Percentiles rank a stretch among this genome's conserved stretches.
Evolutionary conservation across 345 rosid species (phyloP).

Genomic region (Gossypium australe): DNA sequence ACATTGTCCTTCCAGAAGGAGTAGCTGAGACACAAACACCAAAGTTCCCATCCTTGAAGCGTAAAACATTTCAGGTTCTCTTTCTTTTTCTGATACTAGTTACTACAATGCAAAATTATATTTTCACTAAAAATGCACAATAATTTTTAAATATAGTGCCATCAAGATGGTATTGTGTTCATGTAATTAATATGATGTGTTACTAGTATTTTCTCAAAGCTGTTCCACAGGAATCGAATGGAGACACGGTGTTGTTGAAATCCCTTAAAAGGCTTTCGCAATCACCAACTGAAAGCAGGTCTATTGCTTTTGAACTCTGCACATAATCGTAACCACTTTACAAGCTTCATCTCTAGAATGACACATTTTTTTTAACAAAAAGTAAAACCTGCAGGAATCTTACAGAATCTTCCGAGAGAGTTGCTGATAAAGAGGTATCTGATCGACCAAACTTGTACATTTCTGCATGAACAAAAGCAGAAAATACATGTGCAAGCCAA

Average conservation of each 20-base stretch:
- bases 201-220: not conserved
- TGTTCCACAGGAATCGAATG: slow-evolving; percentile 43
- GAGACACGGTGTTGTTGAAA: slow-evolving; percentile 25
- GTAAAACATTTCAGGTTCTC: slow-evolving; percentile 63
- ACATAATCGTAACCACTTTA: slow-evolving; percentile 5
- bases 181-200: not conserved
- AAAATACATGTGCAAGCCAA: not conserved
- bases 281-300: slow-evolving; percentile 67
- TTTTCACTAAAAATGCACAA: not conserved
- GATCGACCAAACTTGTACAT: slow-evolving; percentile 5
- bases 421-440: slow-evolving; percentile 42
- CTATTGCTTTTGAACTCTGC: slow-evolving; percentile 1
- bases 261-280: slow-evolving; percentile 54
- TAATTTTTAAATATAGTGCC: not conserved
- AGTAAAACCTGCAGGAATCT: slow-evolving; percentile 29
- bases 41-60: slow-evolving; percentile 46
- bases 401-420: slow-evolving; percentile 25
- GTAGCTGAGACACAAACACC: slow-evolving; percentile 29
- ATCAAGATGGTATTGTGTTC: slow-evolving; percentile 8
- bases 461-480: not conserved
- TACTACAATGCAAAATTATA: not conserved
- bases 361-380: slow-evolving; percentile 5
- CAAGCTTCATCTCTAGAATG: not conserved
- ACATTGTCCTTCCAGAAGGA: slow-evolving; percentile 23
- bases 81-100: slow-evolving; percentile 1